These are phyloP conservation scores for Saccharomycopsis hybrid DNA, from an alignment of 1,139 yeast species.

Conservation along the genomic window DNA sequence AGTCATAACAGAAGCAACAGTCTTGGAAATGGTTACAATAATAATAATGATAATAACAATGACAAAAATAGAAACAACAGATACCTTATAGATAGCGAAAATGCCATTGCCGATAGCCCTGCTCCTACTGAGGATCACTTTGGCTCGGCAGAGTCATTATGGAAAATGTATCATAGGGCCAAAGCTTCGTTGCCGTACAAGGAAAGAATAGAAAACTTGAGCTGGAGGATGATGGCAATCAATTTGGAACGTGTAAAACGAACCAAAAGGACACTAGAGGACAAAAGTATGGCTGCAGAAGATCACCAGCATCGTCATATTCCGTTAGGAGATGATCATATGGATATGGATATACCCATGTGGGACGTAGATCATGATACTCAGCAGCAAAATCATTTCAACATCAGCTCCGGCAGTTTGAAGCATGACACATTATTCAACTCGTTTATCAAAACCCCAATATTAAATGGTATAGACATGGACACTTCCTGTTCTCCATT, in stretches of 20 bases:
- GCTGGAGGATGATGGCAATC: constrained; percentile 81
- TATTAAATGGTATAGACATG: constrained; percentile 17
- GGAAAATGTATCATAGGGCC: constrained; percentile 79
- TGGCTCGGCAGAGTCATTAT: constrained; percentile 49
- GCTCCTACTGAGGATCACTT: constrained; percentile 10
- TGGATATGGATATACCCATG: constrained; percentile 12
- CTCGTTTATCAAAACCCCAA: constrained; percentile 19
- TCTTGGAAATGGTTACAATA: background rate
- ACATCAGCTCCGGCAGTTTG: background rate
- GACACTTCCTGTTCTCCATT: constrained; percentile 14
- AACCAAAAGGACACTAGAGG: too few species aligned
- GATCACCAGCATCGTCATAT: too few species aligned
- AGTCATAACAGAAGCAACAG: background rate
- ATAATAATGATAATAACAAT: background rate
- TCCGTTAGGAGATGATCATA: too few species aligned
- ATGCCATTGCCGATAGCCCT: too few species aligned
- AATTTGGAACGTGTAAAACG: constrained; percentile 31
- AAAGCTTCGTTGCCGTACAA: constrained; percentile 72
- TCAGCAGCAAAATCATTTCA: background rate
- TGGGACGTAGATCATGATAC: constrained; percentile 1
- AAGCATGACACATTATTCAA: constrained; percentile 16
- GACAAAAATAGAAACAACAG: too few species aligned
- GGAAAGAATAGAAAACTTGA: constrained; percentile 70
- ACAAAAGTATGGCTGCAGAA: too few species aligned
- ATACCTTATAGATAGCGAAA: too few species aligned